Evolutionary conservation across 108 stramenopile genomes (phyloP), one percentile per base, ranked within the genome.

Genomic region (Cyclostephanos tholiformis): DNA sequence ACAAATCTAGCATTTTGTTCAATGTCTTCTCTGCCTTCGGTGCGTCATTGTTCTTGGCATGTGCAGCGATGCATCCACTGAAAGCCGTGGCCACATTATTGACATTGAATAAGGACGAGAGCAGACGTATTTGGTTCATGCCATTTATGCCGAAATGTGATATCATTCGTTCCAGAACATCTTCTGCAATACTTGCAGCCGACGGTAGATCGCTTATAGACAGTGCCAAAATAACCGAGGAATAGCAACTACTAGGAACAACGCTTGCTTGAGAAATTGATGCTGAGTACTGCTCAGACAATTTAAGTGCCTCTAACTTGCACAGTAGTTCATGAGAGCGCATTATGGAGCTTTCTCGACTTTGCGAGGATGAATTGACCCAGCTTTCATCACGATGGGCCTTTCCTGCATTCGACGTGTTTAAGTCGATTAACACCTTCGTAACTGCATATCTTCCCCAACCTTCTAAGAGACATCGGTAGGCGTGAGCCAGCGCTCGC

Each of bases 1-100:
- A 82, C 23, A 82, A 67, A 19, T 82, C 70, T n/a, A 82, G 44
- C 81, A 76, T 82, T 63, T 76, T 29, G 60, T 67, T 55, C 35
- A 82, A 29, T 49, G 76, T 67, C 26, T 60, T 48, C 36, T 82
- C 81, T 62, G 74, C 81, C 29, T 68, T 72, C 0, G 65, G 70
- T 16, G 81, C 74, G 68, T 82, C 81, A 63, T 82, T 68, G 26
- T 75, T 71, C 70, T 67, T 82, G 5, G 71, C 75, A 67, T 75
- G 62, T 7, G 74, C 72, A 67, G 81, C 74, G 57, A 82, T 82
- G 61, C 81, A 82, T 4, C 70, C 81, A 64, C 72, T 74, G 53
- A 63, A 82, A 13, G 81, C 75, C 17, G 67, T 76, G 17, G 65
- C 52, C 13, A 82, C 70, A 72, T 82, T 71, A 22, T 67, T 65